Evolutionary conservation across 2,329 filamentous ascomycete genomes (phyloP).

Genomic region (Penicillium sp.): DNA sequence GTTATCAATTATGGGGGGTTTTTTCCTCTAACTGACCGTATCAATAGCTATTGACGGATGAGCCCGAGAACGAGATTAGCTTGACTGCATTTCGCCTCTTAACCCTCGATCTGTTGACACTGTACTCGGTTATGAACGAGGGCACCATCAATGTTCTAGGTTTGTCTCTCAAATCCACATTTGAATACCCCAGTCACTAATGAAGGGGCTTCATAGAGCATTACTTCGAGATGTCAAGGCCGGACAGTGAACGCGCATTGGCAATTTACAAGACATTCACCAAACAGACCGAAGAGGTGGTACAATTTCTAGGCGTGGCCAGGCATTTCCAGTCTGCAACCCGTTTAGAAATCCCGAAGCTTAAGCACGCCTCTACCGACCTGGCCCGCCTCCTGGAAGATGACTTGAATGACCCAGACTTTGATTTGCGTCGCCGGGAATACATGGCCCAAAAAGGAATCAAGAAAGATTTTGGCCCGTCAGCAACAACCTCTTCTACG

Average conservation of each 20-base stretch:
- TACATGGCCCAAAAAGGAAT: constrained; percentile 87
- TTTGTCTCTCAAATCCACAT: constrained; percentile 48
- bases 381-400: constrained; percentile 88
- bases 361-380: constrained; percentile 95
- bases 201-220: constrained; percentile 63
- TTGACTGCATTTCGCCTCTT: constrained; percentile 90
- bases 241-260: constrained; percentile 89
- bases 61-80: constrained; percentile 95
- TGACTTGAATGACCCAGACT: constrained; percentile 91
- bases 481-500: constrained; percentile 30
- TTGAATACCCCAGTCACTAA: neutral
- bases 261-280: constrained; percentile 91
- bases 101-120: constrained; percentile 82
- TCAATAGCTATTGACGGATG: constrained; percentile 77
- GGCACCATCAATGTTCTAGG: constrained; percentile 95
- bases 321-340: constrained; percentile 91
- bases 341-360: constrained; percentile 88
- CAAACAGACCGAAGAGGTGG: constrained; percentile 88
- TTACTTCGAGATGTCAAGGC: constrained; percentile 97
- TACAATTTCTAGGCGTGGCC: constrained; percentile 84
- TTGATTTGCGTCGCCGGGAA: constrained; percentile 89
- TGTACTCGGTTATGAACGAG: constrained; percentile 96
- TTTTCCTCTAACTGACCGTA: constrained; percentile 10
- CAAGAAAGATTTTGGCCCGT: constrained; percentile 54
- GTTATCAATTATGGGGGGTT: neutral